phyloP scores from a whole-genome alignment of 2,329 filamentous ascomycete genomes.

The Fonsecaea pugnacius region DNA sequence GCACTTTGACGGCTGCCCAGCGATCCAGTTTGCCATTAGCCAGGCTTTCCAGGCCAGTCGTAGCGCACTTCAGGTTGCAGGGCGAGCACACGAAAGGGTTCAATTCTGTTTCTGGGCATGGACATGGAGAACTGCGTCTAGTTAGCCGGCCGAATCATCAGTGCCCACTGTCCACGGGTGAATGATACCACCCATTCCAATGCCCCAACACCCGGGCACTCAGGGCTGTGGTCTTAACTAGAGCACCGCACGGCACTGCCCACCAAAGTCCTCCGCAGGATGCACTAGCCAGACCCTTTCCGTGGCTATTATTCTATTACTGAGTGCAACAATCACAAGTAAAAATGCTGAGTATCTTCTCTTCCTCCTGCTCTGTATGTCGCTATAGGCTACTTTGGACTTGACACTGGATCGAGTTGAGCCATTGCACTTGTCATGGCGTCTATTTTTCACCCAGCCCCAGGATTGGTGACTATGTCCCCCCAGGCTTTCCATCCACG shows the following conservation, averaged over 20 bases:
- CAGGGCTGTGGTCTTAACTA: background rate
- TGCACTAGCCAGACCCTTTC: background rate
- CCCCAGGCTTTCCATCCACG: conserved; percentile 9
- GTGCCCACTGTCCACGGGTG: background rate
- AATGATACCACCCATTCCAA: background rate
- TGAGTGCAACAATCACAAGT: background rate
- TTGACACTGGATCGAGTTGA: background rate
- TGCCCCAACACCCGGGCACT: background rate
- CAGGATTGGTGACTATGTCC: conserved; percentile 7
- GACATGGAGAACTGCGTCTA: conserved; percentile 5
- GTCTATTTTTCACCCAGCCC: conserved; percentile 1
- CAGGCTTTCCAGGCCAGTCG: conserved; percentile 6
- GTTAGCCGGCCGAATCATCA: conserved; percentile 2
- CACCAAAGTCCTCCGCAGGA: background rate
- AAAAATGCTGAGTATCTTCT: background rate
- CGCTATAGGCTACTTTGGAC: background rate
- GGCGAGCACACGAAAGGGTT: conserved; percentile 9
- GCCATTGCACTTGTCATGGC: background rate
- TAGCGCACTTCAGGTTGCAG: conserved; percentile 17
- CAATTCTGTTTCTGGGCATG: background rate
- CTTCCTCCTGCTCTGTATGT: background rate
- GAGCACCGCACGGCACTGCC: background rate
- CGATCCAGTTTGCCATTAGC: conserved; percentile 14
- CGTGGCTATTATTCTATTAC: background rate
- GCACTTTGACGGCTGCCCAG: conserved; percentile 8